Evolutionary conservation across 31 red algal genomes (phyloP), one percentile per base, ranked within the genome.

Genomic region (Odonthalia washingtoniensis): DNA sequence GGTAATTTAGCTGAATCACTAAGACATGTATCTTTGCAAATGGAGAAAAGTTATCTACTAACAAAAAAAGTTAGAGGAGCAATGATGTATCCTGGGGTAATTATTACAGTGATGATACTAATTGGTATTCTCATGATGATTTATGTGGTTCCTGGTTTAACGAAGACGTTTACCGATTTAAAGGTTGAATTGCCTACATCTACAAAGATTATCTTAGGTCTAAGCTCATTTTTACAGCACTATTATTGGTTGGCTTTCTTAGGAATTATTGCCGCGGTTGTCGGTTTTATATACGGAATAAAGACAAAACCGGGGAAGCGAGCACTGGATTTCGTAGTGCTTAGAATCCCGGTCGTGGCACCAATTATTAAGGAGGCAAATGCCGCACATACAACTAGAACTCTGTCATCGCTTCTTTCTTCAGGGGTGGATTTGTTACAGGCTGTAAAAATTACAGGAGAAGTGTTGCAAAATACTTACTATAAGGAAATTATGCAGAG

Each of bases 101-200:
- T 67, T 30, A 67, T 67, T 67, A 35, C 27, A 67, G 27, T 67
- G 64, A 67, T 67, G 27, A 67, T 67, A 30, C 27, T 67, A 35
- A 35, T 33, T 67, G 64, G 27, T 67, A 67, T 33, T 67, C 64
- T 30, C 64, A 67, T 67, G 64, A 33, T 67, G 64, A 30, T 30
- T 67, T 67, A 67, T 67, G 27, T 67, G 64, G 64, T 67, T 67
- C 64, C 64, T 35, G 33, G 27, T 30, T 67, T 67, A 33, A 67
- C 30, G 30, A 35, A 35, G 33, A 67, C 33, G 27, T 67, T 33
- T 67, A 35, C 30, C 27, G 30, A 35, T 67, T 67, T 67, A 33
- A 67, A 67, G 33, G 30, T 33, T 33, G 64, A 67, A 67, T 67
- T 67, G 64, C 64, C 64, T 33, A 35, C 64, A 30, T 67, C 33